These are phyloP conservation scores for Termitomyces sp. DNA, from an alignment of 768 basidiomycete species.

Conservation along the genomic window DNA sequence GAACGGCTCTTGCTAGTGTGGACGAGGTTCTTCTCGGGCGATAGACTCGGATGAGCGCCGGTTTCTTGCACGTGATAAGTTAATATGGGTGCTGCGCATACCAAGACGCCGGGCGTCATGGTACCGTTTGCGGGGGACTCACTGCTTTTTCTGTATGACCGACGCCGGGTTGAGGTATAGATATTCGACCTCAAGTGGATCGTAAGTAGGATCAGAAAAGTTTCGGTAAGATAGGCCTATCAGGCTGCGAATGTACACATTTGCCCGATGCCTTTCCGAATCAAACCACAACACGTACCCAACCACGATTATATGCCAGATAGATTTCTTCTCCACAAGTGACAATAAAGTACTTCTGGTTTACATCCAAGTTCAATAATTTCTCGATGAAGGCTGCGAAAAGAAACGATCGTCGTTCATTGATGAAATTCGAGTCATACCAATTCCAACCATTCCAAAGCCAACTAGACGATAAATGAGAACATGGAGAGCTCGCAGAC, in stretches of 20 bases:
- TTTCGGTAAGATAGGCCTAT: neutral
- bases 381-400: no score
- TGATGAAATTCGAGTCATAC: no score
- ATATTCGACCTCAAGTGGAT: slow-evolving; percentile 39
- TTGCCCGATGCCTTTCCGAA: neutral
- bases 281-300: slow-evolving; percentile 23
- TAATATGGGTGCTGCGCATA: slow-evolving; percentile 57
- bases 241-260: neutral
- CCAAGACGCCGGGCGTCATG: slow-evolving; percentile 51
- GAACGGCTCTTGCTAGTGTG: slow-evolving; percentile 43
- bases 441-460: no score
- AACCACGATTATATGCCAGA: slow-evolving; percentile 58
- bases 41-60: slow-evolving; percentile 39
- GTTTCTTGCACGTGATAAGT: slow-evolving; percentile 49
- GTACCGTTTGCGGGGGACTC: no score
- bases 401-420: no score
- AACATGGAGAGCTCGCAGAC: slow-evolving; percentile 49
- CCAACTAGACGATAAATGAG: no score
- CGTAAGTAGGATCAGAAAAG: neutral
- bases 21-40: slow-evolving; percentile 39
- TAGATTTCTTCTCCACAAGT: slow-evolving; percentile 59
- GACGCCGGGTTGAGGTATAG: slow-evolving; percentile 64
- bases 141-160: no score
- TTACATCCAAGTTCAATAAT: no score
- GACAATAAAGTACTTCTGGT: slow-evolving; percentile 47